phyloP scores from a whole-genome alignment of 2,329 filamentous ascomycete genomes.

The Aspergillus costaricaensis region DNA sequence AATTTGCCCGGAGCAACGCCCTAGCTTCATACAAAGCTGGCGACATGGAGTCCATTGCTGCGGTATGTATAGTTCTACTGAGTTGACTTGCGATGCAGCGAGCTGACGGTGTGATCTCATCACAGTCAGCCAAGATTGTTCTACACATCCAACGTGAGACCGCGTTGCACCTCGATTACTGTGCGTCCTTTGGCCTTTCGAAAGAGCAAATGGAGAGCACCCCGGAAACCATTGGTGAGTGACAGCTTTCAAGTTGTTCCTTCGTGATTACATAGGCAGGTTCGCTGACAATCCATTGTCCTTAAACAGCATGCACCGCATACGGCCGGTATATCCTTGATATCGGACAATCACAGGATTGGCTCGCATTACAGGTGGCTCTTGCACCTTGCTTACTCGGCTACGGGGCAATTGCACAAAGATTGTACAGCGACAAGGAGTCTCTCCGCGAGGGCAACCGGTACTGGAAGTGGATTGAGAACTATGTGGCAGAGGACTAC shows the following conservation, averaged over 20 bases:
- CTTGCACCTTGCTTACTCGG: conserved; percentile 88
- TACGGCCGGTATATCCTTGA: conserved; percentile 88
- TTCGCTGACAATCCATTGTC: conserved; percentile 9
- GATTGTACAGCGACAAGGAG: conserved; percentile 65
- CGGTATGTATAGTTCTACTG: conserved; percentile 51
- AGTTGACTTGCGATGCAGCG: not conserved
- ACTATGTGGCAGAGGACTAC: conserved; percentile 83
- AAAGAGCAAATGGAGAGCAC: conserved; percentile 70
- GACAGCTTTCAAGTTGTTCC: not conserved
- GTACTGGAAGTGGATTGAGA: conserved; percentile 91
- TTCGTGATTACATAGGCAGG: not conserved
- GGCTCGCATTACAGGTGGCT: conserved; percentile 80
- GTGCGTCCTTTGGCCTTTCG: conserved; percentile 75
- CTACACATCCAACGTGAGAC: conserved; percentile 78
- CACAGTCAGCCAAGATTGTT: conserved; percentile 68
- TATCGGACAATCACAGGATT: conserved; percentile 83
- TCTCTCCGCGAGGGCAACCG: conserved; percentile 65
- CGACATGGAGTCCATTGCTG: conserved; percentile 69
- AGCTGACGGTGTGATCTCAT: not conserved
- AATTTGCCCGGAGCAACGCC: conserved; percentile 85
- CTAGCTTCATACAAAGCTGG: conserved; percentile 83
- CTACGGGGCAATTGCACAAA: conserved; percentile 75
- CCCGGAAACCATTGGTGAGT: conserved; percentile 71
- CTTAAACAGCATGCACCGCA: conserved; percentile 71
- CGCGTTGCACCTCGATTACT: conserved; percentile 78